phyloP scores from a whole-genome alignment of 352 stramenopile species.

The Ochromonadaceae sp. region DNA sequence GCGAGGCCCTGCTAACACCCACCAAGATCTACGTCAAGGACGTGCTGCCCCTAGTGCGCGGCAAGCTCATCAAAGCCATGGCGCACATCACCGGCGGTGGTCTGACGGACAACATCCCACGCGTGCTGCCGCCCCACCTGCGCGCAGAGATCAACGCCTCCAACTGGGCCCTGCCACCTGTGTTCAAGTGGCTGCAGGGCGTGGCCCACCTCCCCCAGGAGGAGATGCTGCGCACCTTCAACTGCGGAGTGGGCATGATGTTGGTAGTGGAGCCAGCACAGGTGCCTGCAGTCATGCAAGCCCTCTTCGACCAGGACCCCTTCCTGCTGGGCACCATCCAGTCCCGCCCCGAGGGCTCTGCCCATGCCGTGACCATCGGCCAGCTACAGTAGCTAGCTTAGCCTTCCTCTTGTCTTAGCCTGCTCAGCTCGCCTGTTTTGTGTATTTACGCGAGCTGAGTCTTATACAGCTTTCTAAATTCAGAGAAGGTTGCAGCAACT shows the following conservation, averaged over 20 bases:
- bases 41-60: slow-evolving; percentile 43
- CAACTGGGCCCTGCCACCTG: slow-evolving; percentile 67
- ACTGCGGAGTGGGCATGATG: slow-evolving; percentile 97
- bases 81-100: slow-evolving; percentile 96
- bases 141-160: slow-evolving; percentile 60
- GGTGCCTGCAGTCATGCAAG: slow-evolving; percentile 59
- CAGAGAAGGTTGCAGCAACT: too few species aligned
- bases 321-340: not conserved
- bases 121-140: slow-evolving; percentile 75
- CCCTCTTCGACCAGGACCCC: slow-evolving; percentile 59
- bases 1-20: slow-evolving; percentile 80
- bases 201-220: slow-evolving; percentile 62
- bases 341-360: too few species aligned
- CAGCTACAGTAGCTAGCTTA: too few species aligned
- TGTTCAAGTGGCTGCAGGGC: slow-evolving; percentile 93
- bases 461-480: too few species aligned
- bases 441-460: too few species aligned
- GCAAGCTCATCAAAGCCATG: slow-evolving; percentile 65
- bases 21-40: slow-evolving; percentile 95
- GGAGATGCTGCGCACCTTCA: slow-evolving; percentile 94
- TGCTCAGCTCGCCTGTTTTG: too few species aligned
- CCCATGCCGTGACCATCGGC: too few species aligned
- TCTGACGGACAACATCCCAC: slow-evolving; percentile 92
- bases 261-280: slow-evolving; percentile 74
- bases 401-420: too few species aligned